Evolutionary conservation across 176 grass and related monocot genomes (phyloP), one percentile per base, ranked within the genome.

Genomic region (Phragmites australis): DNA sequence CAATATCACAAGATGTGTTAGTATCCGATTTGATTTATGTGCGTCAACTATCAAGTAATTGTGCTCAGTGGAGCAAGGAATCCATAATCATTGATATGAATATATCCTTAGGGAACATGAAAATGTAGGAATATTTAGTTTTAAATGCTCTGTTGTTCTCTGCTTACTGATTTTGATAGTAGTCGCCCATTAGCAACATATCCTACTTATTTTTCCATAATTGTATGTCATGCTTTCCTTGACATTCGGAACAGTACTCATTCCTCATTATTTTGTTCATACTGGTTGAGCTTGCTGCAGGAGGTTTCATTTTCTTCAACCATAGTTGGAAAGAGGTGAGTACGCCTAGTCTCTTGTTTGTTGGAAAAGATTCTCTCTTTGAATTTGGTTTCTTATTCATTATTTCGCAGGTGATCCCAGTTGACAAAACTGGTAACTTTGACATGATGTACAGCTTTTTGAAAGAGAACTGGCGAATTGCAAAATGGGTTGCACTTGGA

Each of bases 181-280:
- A 22, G 14, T 23, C 0, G 7, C 32, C 30, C 70, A 65, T 54
- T 56, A 74, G 56, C 9, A 64, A 77, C 16, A 83, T 67, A 73
- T 78, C 23, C 72, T 41, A 70, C n/a, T 72, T 61, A 21, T 55
- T 50, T 51, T 50, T 49, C 40, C 61, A 15, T 48, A 30, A 30
- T 63, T 42, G 19, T 49, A 85, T 89, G 66, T 52, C 65, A 79
- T 87, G 79, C 34, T 91, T 97, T 82, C 87, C 84, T 70, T 90
- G 65, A 90, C 83, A 77, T 77, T 9, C 52, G 51, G 43, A 87
- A 90, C 57, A 97, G 93, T 97, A 97, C 64, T 93, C 93, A 4
- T 97, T 90, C 80, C 82, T 93, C 65, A 69, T 97, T 83, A 88
- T 97, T 67, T 42, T 97, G 88, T 87, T 97, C 85, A 87, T 97